Conservation (phyloP, 495 filamentous ascomycete genomes). For the Neurospora sp. region DNA sequence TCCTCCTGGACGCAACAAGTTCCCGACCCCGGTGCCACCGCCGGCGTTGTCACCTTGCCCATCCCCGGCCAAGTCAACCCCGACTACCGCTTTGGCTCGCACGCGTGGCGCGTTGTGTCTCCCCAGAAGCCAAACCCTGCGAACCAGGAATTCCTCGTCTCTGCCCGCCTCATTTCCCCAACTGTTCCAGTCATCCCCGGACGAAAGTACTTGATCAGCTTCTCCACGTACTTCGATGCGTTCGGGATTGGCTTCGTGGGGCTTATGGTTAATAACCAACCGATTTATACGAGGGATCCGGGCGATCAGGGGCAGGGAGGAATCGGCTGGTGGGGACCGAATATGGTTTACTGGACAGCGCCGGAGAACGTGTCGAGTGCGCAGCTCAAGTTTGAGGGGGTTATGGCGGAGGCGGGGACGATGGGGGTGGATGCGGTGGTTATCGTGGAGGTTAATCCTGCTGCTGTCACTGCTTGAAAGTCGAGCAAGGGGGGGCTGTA, state of each 20-base stretch:
- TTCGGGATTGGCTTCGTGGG: neutral
- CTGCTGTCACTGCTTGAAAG: neutral
- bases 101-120: neutral
- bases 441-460: neutral
- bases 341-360: neutral
- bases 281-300: conserved; percentile 3
- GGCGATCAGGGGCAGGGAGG: neutral
- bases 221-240: neutral
- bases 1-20: neutral
- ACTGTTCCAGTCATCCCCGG: neutral
- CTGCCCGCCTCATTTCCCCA: conserved; percentile 1
- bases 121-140: neutral
- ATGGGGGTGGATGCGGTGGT: neutral
- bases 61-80: neutral
- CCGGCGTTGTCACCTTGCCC: neutral
- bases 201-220: neutral
- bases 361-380: neutral
- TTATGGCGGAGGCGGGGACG: neutral
- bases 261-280: conserved; percentile 1
- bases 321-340: neutral
- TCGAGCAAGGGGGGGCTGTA: neutral
- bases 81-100: neutral
- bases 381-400: neutral
- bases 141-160: neutral
- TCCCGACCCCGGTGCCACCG: neutral